Evolutionary conservation across 2,329 filamentous ascomycete genomes (phyloP), one percentile per base, ranked within the genome.

Genomic region (Fusarium bulbicola): DNA sequence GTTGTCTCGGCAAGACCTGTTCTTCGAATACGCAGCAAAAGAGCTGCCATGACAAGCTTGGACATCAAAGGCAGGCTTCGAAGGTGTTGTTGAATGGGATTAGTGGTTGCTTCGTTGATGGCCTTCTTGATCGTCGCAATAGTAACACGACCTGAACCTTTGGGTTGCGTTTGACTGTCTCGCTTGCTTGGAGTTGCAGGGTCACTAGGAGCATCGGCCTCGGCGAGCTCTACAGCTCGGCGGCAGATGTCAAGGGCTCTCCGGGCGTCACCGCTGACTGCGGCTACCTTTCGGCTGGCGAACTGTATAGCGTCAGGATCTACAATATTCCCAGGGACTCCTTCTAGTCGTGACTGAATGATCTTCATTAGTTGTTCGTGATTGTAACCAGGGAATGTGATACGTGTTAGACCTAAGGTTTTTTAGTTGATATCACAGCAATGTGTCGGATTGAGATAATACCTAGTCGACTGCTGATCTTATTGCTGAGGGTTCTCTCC

Each of bases 291-390:
- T 69, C 96, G 91, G 76, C 94, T 95, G 7, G 96, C 96, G 79
- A 99, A 99, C 82, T 98, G 95, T 56, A 99, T 90, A 20, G 96
- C 97, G 79, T 99, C 96, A 3, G 94, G 86, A 69, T 98, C 94
- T 45, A 99, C 95, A 49, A 99, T 92, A 74, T 95, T 91, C 32
- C 94, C 95, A 3, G 93, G 92, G 2, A 98, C 94, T 60, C 94
- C 94, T 79, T 94, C 91, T 5, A 99, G 88, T 36, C 96, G 92
- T n/a, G 95, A 97, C 79, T 95, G 92, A 72, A 99, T 98, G 79
- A 99, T 99, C 75, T 92, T 93, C 93, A 98, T 97, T 45, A 99
- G 88, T 82, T 99, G 96, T 66, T 96, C 95, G 81, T 99, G 95
- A 64, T 95, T 98, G 82, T 99, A 99, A 28, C 96, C 96, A 0